Evolutionary conservation across 2,329 filamentous ascomycete genomes (phyloP), one percentile per base, ranked within the genome.

Genomic region (Dryadomyces quercus-mongolicae): DNA sequence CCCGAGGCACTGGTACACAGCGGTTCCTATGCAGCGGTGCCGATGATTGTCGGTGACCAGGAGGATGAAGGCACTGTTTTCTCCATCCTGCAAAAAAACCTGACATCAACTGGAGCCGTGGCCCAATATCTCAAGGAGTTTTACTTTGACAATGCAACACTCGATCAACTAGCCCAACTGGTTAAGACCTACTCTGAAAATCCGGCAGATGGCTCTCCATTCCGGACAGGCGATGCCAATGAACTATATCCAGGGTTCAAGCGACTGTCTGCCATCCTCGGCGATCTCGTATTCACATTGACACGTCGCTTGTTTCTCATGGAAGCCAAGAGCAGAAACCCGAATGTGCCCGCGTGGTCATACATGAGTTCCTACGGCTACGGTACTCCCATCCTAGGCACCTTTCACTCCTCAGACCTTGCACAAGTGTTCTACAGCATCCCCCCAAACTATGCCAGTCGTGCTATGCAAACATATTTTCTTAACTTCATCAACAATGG

Each of bases 1-100:
- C 82, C 85, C 0, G 85, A 91, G 0, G 54, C 74, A 0, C 70
- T 87, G 5, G 68, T 76, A 1, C 54, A 60, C 2, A 61, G 65
- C 0, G 80, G 82, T 15, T 73, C 74, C 5, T 75, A 74, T 56
- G 65, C 74, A 20, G 68, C 70, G 1, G 73, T 77, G 1, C 74
- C 74, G 40, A 71, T 73, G 68, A 76, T 77, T 59, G 76, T 86
- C 43, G 86, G 87, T 45, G 78, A 88, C 63, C 85, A 89, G 66
- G 86, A 91, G 70, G 87, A 92, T 63, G 86, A 92, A 66, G 86
- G 86, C 18, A 89, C 86, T 0, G 67, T 91, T 2, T 89, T 91
- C 64, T 73, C 82, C 5, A 71, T 91, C 38, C 83, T 84, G 65
- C 84, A 87, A 59, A 64, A 67, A 36, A 88, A 90, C 64, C 70